These are phyloP conservation scores for Russula foetens DNA, from an alignment of 768 basidiomycete genomes.

Conservation along the genomic window DNA sequence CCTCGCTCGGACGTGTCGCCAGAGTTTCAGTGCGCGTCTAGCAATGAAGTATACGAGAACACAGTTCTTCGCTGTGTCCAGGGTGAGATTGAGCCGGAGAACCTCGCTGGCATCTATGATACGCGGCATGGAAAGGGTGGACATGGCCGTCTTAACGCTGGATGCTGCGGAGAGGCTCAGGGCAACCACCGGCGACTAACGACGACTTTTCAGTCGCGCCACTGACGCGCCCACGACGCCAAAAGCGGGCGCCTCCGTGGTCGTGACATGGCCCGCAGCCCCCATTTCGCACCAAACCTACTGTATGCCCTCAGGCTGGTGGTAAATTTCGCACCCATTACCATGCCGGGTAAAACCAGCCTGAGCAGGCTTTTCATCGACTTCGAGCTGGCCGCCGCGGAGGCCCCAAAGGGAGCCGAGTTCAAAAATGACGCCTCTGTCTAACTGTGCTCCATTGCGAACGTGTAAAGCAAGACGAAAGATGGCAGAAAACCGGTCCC, in stretches of 20 bases:
- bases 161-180: neutral
- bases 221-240: too few relatives aligned
- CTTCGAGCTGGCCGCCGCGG: too few relatives aligned
- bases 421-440: conserved; percentile 60
- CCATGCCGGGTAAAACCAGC: too few relatives aligned
- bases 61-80: conserved; percentile 45
- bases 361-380: too few relatives aligned
- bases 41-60: conserved; percentile 54
- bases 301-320: too few relatives aligned
- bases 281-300: too few relatives aligned
- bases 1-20: conserved; percentile 57
- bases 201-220: too few relatives aligned
- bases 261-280: too few relatives aligned
- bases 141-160: neutral
- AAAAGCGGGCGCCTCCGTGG: too few relatives aligned
- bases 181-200: too few relatives aligned
- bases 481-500: conserved; percentile 72
- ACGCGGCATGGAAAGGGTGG: conserved; percentile 10
- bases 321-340: too few relatives aligned
- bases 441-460: conserved; percentile 47
- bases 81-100: conserved; percentile 1
- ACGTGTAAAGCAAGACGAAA: conserved; percentile 60
- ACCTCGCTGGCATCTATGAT: conserved; percentile 3
- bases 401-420: too few relatives aligned
- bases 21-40: conserved; percentile 41